Conservation (phyloP, 2,329 filamentous ascomycete genomes). For the Claviceps paspali region DNA sequence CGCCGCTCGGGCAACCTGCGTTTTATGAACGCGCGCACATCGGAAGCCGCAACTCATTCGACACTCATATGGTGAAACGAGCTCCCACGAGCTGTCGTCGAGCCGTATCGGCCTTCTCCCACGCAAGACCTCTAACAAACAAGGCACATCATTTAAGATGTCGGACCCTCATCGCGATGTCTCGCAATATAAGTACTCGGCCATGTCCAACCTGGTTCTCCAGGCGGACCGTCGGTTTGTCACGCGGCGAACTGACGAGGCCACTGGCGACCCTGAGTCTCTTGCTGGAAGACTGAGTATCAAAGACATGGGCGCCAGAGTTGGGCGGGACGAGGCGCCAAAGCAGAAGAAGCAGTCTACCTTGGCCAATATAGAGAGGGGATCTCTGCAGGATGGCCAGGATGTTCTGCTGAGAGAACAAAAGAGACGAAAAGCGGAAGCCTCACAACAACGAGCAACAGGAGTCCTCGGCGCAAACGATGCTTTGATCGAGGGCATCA, state of each 20-base stretch:
- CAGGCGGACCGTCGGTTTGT: conserved; percentile 97
- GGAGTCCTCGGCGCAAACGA: conserved; percentile 76
- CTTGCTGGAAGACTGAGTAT: conserved; percentile 88
- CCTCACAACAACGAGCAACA: conserved; percentile 48
- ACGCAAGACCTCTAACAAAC: conserved; percentile 12
- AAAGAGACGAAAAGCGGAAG: conserved; percentile 69
- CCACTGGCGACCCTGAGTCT: conserved; percentile 93
- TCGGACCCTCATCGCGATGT: conserved; percentile 66
- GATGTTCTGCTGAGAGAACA: conserved; percentile 75
- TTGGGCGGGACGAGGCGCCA: conserved; percentile 63
- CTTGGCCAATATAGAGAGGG: conserved; percentile 57
- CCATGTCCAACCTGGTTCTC: conserved; percentile 99
- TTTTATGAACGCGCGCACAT: conserved; percentile 6
- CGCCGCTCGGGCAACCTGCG: conserved; percentile 9
- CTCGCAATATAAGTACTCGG: conserved; percentile 97
- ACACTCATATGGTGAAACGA: conserved; percentile 18
- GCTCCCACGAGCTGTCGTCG: conserved; percentile 22
- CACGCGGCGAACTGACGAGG: conserved; percentile 81
- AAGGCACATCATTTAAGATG: conserved; percentile 41
- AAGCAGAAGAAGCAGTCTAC: conserved; percentile 64
- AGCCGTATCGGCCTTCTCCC: conserved; percentile 20
- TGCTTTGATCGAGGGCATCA: conserved; percentile 76
- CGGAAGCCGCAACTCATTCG: conserved; percentile 7
- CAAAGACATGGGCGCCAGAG: conserved; percentile 81
- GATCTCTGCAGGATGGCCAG: conserved; percentile 61